These are phyloP conservation scores for Colletotrichum australisinense DNA, from an alignment of 2,329 filamentous ascomycete genomes.

Conservation along the genomic window DNA sequence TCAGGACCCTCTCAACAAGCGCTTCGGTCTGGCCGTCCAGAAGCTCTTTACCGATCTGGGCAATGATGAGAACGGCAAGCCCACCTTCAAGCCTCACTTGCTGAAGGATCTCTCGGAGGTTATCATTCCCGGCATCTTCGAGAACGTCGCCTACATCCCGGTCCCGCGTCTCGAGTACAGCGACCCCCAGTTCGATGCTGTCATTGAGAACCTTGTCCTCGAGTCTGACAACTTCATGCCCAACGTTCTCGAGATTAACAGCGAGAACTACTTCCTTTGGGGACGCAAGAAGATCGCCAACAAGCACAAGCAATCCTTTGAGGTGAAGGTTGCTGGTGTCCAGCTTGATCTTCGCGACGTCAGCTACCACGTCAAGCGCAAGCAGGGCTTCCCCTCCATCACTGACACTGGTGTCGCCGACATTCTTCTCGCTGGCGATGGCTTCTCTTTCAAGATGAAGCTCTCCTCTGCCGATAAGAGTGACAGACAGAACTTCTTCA, in stretches of 20 bases:
- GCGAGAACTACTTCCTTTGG: constrained; percentile 95
- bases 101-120: constrained; percentile 89
- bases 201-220: constrained; percentile 94
- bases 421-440: constrained; percentile 86
- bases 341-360: constrained; percentile 94
- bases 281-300: constrained; percentile 88
- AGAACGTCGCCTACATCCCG: constrained; percentile 89
- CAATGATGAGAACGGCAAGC: constrained; percentile 84
- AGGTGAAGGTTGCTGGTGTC: constrained; percentile 87
- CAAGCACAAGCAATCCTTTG: constrained; percentile 80
- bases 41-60: constrained; percentile 92
- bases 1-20: constrained; percentile 85
- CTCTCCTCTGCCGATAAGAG: constrained; percentile 82
- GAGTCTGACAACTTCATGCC: constrained; percentile 98
- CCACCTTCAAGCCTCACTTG: constrained; percentile 91
- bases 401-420: constrained; percentile 91
- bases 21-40: constrained; percentile 79
- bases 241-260: constrained; percentile 88
- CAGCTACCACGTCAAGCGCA: constrained; percentile 94
- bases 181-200: constrained; percentile 84
- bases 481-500: constrained; percentile 89
- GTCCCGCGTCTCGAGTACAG: constrained; percentile 94
- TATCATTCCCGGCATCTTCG: constrained; percentile 84
- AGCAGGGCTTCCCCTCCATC: constrained; percentile 90
- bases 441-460: constrained; percentile 92